Base-by-base conservation (phyloP, 768 basidiomycete species). In the Filobasidium floriforme region DNA sequence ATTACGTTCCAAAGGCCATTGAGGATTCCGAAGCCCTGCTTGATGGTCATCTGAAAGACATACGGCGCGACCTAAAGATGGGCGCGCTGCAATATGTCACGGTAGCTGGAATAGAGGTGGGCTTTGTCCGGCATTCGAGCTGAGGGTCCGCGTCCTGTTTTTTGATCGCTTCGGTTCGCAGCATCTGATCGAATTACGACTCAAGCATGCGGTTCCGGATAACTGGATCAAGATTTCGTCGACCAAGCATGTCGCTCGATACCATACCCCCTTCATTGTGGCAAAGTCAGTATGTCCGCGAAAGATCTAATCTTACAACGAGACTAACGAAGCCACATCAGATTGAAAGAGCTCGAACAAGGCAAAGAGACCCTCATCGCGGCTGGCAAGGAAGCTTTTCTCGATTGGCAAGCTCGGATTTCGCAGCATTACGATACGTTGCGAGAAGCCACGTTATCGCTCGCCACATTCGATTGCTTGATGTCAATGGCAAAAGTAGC, bases 381-480 rank as follows among this genome's bases (percentile, higher is more conserved):
- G 0, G 89, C 74, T 40, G 69, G 73, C 7, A 68, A 70, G 19
- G 81, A 80, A 29, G 88, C 89, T 0, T 91, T 85, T 73, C 80
- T 81, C 19, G 75, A 81, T 9, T 92, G 92, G 73, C 82, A 92
- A 51, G 74, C 79, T 40, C 87, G 90, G 64, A 89, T 93, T 37
- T 79, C 85, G 40, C 83, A 86, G 18, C 81, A 88, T 70, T 93
- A 94, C 72, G 83, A 82, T 5, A 69, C 87, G 9, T 79, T 97
- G 65, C 84, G 92, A 11, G 83, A 88, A 67, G 86, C 83, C 7
- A 86, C 92, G 24, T 86, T 88, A 71, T 87, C 89, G 69, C 81
- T 99, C 32, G 91, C 91, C 0, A 83, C 81, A 1, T 87, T 88
- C 37, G 80, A 99, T 79, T 96, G 93, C 75, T 80, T 99, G 67